Conservation (phyloP, 768 basidiomycete genomes). For the Nidularia sp. region DNA sequence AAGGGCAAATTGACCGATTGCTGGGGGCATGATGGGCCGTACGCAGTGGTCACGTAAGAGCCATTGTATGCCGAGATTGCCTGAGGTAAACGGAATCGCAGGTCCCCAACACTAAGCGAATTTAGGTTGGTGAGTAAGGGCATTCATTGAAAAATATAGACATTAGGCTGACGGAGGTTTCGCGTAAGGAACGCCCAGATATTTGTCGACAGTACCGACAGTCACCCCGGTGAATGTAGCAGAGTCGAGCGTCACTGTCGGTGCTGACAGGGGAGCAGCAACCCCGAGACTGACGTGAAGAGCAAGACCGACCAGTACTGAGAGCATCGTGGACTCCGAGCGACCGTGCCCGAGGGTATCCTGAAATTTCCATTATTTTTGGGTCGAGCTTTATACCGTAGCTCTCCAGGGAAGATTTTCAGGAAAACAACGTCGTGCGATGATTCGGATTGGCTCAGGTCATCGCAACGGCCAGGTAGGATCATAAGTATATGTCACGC, state of each 20-base stretch:
- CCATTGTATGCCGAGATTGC: not conserved
- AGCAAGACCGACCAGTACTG: conserved; percentile 8
- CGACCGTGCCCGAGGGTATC: not conserved
- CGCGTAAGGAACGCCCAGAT: conserved; percentile 54
- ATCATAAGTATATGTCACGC: not conserved
- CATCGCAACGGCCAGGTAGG: not conserved
- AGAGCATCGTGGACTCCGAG: conserved; percentile 10
- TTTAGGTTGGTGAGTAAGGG: not conserved
- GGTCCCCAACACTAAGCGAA: not conserved
- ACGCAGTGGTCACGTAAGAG: not conserved
- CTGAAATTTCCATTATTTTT: not conserved
- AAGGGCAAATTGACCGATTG: conserved; percentile 31
- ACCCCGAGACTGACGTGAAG: conserved; percentile 6
- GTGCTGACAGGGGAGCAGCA: conserved; percentile 18
- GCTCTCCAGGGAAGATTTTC: not conserved
- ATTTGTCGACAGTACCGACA: conserved; percentile 28
- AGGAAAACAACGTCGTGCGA: conserved; percentile 3
- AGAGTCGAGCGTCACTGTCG: conserved; percentile 35
- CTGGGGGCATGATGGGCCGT: conserved; percentile 27
- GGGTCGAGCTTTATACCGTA: not conserved
- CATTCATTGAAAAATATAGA: not conserved
- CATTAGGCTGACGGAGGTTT: conserved; percentile 42
- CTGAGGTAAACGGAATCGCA: not conserved
- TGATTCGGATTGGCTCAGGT: not conserved
- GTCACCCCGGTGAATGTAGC: conserved; percentile 40